A percentile compares a stretch with the other conserved stretches of the same genome.
Conservation (phyloP, 2,329 filamentous ascomycete species). For the Botrytis paeoniae region DNA sequence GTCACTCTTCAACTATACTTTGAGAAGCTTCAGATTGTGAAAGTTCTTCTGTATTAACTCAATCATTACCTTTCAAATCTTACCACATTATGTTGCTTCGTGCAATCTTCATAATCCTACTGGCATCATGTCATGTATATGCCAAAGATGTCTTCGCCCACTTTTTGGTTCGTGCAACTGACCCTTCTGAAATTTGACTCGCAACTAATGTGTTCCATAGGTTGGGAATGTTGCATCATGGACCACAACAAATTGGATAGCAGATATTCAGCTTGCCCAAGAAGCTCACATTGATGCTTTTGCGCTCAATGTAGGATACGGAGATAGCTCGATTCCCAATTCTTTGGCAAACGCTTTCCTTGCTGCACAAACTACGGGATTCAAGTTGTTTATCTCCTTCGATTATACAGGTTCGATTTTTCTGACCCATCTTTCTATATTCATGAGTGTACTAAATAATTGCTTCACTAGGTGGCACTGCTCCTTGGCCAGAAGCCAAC, state of each 20-base stretch:
- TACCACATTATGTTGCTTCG: background rate
- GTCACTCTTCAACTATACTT: background rate
- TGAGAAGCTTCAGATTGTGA: background rate
- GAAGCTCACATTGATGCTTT: background rate
- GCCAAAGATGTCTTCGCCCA: conserved; percentile 1
- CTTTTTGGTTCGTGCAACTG: background rate
- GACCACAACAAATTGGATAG: background rate
- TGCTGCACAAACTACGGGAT: background rate
- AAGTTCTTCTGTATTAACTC: background rate
- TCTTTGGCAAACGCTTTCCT: background rate
- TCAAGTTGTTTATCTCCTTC: conserved; percentile 1
- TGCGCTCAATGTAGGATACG: background rate
- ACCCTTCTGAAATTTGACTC: background rate
- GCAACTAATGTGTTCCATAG: background rate
- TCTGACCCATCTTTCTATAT: background rate
- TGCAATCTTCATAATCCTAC: background rate
- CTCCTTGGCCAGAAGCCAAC: background rate
- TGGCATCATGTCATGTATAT: background rate
- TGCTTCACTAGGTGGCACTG: background rate
- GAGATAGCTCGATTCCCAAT: background rate
- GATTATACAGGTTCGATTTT: background rate
- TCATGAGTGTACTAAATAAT: background rate
- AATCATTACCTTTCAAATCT: background rate
- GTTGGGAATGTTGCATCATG: background rate
- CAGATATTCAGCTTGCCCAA: background rate